These are phyloP conservation scores for Backusella luteola DNA, from an alignment of 192 early-diverging fungal species.

Conservation along the genomic window DNA sequence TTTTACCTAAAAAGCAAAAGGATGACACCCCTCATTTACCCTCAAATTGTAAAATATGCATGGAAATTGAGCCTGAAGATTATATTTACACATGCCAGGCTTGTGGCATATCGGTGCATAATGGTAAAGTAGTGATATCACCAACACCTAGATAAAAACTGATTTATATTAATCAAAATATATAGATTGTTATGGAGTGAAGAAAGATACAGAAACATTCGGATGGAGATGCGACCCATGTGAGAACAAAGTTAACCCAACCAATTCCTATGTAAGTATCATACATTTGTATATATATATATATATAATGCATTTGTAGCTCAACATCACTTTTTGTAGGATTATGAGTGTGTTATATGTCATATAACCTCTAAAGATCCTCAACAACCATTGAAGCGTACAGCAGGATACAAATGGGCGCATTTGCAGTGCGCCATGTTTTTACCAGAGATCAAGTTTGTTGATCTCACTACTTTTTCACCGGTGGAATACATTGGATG, in stretches of 20 bases:
- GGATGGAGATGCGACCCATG: constrained; percentile 60
- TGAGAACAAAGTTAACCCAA: constrained; percentile 57
- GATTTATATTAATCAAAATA: neutral
- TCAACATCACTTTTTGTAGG: constrained; percentile 28
- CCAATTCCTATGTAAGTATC: constrained; percentile 52
- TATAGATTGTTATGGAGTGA: constrained; percentile 50
- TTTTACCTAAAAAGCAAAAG: neutral
- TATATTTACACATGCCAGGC: constrained; percentile 41
- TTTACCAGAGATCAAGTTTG: constrained; percentile 55
- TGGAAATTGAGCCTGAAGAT: constrained; percentile 15
- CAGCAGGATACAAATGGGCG: constrained; percentile 76
- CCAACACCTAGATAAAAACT: neutral
- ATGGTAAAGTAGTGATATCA: constrained; percentile 29
- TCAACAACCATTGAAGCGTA: constrained; percentile 60
- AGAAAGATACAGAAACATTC: neutral
- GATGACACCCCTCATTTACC: neutral
- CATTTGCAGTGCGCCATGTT: constrained; percentile 68
- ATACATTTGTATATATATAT: neutral
- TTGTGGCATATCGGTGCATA: constrained; percentile 50
- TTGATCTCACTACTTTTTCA: constrained; percentile 30
- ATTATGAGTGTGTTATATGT: constrained; percentile 67
- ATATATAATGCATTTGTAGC: neutral
- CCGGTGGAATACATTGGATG: constrained; percentile 50
- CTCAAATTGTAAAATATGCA: constrained; percentile 32
- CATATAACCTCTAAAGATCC: constrained; percentile 29